Evolutionary conservation across 1,139 yeast species (phyloP).

Genomic region (Candida freyschussii): DNA sequence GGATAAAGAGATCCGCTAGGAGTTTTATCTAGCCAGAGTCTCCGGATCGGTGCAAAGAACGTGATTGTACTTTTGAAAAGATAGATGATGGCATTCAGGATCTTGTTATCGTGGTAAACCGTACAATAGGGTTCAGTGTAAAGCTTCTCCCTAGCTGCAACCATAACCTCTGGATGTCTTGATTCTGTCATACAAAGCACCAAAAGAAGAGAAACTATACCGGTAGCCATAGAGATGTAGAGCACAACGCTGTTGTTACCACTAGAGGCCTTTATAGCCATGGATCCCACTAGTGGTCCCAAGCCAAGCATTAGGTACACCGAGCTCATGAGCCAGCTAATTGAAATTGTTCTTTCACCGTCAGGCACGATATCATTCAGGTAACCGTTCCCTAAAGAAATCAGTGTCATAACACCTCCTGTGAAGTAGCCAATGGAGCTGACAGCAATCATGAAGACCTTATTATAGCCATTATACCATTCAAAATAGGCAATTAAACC

Average conservation of each 20-base stretch:
- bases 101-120: background rate
- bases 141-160: constrained; percentile 7
- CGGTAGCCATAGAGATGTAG: constrained; percentile 25
- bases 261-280: constrained; percentile 23
- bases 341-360: constrained; percentile 41
- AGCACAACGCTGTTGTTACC: constrained; percentile 15
- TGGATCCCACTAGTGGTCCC: constrained; percentile 54
- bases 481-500: constrained; percentile 15
- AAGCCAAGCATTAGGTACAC: constrained; percentile 47
- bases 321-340: constrained; percentile 48
- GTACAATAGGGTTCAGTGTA: background rate
- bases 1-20: constrained; percentile 28
- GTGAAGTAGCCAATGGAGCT: constrained; percentile 25
- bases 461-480: constrained; percentile 8
- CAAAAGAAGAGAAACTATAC: constrained; percentile 1
- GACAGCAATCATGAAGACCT: constrained; percentile 7
- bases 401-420: constrained; percentile 46
- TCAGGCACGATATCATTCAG: constrained; percentile 52
- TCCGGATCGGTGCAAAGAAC: constrained; percentile 18
- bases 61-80: constrained; percentile 1
- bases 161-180: constrained; percentile 39
- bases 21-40: constrained; percentile 33
- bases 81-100: constrained; percentile 1
- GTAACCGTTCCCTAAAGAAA: constrained; percentile 50
- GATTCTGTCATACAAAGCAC: constrained; percentile 35